Evolutionary conservation across 2,329 filamentous ascomycete species (phyloP).

Genomic region (Atkinsonella texensis): DNA sequence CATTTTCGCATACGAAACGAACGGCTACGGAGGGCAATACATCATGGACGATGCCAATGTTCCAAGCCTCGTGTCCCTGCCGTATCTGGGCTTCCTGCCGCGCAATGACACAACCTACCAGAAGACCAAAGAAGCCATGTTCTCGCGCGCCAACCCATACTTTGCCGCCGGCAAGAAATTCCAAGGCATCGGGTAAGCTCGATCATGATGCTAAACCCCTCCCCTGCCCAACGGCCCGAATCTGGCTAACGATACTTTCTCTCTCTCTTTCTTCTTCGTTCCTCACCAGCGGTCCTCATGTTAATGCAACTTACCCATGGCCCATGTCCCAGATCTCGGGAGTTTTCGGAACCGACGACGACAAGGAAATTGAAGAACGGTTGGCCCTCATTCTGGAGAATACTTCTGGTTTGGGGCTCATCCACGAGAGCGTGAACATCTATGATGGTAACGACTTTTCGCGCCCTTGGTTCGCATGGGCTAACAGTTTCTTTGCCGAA

Average conservation of each 20-base stretch:
- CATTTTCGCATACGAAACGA: slow-evolving; percentile 70
- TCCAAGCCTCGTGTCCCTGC: slow-evolving; percentile 52
- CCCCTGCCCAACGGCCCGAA: too few relatives aligned
- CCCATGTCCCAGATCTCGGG: slow-evolving; percentile 44
- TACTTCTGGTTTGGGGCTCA: slow-evolving; percentile 29
- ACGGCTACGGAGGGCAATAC: slow-evolving; percentile 55
- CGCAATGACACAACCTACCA: slow-evolving; percentile 55
- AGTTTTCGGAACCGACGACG: slow-evolving; percentile 32
- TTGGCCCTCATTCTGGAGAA: slow-evolving; percentile 27
- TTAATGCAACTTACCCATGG: slow-evolving; percentile 48
- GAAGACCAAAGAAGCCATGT: slow-evolving; percentile 68
- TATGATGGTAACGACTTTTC: slow-evolving; percentile 29
- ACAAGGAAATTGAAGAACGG: slow-evolving; percentile 23
- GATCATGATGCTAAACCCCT: too few relatives aligned
- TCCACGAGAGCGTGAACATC: slow-evolving; percentile 36
- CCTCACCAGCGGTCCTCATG: slow-evolving; percentile 40
- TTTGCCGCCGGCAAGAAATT: slow-evolving; percentile 28
- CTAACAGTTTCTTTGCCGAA: slow-evolving; percentile 31
- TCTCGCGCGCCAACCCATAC: slow-evolving; percentile 68
- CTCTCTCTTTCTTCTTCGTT: not conserved
- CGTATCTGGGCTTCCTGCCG: slow-evolving; percentile 49
- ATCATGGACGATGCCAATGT: slow-evolving; percentile 66
- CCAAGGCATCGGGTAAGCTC: slow-evolving; percentile 16
- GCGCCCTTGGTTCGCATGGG: slow-evolving; percentile 35
- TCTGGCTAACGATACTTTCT: not conserved